These are phyloP conservation scores for Isatis tinctoria DNA, from an alignment of 345 rosid species.

Conservation along the genomic window DNA sequence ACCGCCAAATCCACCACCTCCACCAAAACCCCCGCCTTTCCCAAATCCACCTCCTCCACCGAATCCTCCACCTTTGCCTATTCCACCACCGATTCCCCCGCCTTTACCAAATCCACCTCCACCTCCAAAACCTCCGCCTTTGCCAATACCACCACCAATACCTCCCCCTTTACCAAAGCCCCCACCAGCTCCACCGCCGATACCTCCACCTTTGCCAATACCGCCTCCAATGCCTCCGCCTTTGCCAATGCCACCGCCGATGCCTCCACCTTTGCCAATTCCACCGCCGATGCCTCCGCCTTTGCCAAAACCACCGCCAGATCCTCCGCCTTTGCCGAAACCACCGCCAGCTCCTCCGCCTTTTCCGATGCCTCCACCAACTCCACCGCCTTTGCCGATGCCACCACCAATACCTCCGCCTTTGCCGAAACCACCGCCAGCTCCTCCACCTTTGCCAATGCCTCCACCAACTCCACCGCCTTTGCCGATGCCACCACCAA, in stretches of 20 bases:
- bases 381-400: conserved; percentile 12
- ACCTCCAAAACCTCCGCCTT: background rate
- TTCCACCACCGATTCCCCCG: background rate
- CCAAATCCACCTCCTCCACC: conserved; percentile 28
- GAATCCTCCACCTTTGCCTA: conserved; percentile 5
- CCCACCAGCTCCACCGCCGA: conserved; percentile 5
- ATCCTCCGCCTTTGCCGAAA: background rate
- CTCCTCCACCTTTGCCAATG: background rate
- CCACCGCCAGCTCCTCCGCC: conserved; percentile 12
- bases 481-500: background rate
- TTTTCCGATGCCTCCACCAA: background rate
- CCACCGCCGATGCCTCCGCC: conserved; percentile 22
- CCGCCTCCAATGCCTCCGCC: conserved; percentile 14
- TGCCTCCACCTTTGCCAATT: background rate
- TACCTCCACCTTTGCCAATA: background rate
- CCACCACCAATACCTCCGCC: conserved; percentile 18
- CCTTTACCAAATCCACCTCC: background rate
- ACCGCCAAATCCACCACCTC: conserved; percentile 18
- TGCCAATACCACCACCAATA: background rate
- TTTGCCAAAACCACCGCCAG: conserved; percentile 9
- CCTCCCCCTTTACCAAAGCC: conserved; percentile 1
- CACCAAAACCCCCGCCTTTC: conserved; percentile 27
- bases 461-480: conserved; percentile 25
- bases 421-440: conserved; percentile 1
- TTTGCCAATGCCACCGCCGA: conserved; percentile 17